Evolutionary conservation across 1,284 basidiomycete species (phyloP).

Genomic region (Austropuccinia psidii): DNA sequence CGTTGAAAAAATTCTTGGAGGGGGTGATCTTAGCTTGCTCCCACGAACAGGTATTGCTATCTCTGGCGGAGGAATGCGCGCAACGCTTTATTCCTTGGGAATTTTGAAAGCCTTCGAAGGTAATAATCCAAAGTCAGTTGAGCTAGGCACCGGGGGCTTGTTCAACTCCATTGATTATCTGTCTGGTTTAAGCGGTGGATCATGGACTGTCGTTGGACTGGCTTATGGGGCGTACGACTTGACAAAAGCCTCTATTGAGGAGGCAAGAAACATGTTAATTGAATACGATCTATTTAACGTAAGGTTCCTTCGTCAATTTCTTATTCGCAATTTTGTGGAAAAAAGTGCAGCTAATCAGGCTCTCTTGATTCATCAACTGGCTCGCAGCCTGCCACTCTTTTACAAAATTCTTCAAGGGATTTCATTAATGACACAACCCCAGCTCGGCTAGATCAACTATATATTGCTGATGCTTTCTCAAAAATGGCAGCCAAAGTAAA

Average conservation of each 20-base stretch:
- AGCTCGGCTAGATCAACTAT: not conserved
- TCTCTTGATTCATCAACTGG: too few species aligned
- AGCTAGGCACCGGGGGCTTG: constrained; percentile 59
- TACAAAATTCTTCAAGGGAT: too few species aligned
- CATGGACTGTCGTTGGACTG: not conserved
- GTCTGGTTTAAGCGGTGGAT: constrained; percentile 19
- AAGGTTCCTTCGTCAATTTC: too few species aligned
- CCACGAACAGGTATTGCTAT: constrained; percentile 22
- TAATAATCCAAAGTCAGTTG: constrained; percentile 55
- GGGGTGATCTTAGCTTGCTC: not conserved
- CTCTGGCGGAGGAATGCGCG: constrained; percentile 51
- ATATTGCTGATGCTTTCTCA: not conserved
- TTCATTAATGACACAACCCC: not conserved
- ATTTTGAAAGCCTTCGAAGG: constrained; percentile 57
- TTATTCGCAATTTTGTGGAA: too few species aligned
- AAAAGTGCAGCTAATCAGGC: too few species aligned
- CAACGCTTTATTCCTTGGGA: constrained; percentile 58
- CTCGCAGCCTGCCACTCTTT: too few species aligned
- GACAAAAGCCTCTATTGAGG: not conserved
- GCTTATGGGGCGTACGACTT: constrained; percentile 10
- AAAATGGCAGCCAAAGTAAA: not conserved
- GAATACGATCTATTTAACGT: constrained; percentile 23
- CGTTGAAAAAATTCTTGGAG: not conserved
- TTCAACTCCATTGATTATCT: constrained; percentile 52
- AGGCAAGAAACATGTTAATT: not conserved